Base-by-base conservation (phyloP, 2,329 filamentous ascomycete species). In the Botrytis medusae region DNA sequence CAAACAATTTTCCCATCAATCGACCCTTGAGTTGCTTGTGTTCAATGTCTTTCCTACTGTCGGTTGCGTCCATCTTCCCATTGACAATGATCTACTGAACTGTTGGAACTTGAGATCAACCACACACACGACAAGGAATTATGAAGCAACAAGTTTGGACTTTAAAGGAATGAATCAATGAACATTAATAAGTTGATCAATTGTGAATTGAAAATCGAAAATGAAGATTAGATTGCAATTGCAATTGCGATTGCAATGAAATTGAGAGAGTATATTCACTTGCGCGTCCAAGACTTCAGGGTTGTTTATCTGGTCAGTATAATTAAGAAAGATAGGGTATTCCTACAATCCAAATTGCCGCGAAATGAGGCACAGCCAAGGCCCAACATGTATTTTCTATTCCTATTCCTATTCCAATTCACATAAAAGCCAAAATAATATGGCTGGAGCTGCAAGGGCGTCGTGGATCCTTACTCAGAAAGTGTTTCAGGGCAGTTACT, bases 1-100 rank as follows among this genome's bases (percentile, higher is more conserved):
- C 64, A 63, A 80, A 79, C 2, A 91, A 83, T 71, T 78, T 79
- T 76, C 89, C 89, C 86, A 91, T 91, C 64, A 91, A 81, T 74
- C 89, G 88, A 78, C 73, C 75, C n/a, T 73, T 73, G 44, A 57
- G 64, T n/a, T 70, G 72, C 44, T 44, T 73, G 32, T 72, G 44
- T 70, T 75, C 68, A n/a, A 72, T n/a, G 46, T 80, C 79, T 73
- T 79, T 80, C 14, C 75, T 76, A 72, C 74, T 76, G 72, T 71
- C 72, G 40, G 57, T 51, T 62, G 72, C 51, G n/a, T 72, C 70
- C 70, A 72, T 72, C 48, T 68, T 68, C 64, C 16, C 65, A 68
- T 68, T 57, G 48, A 68, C 34, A 68, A 57, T 16, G 65, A 57
- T 68, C 29, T 42, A 68, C 46, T 57, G 9, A 42, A 57, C 16